Percentiles rank a stretch among this genome's conserved stretches.
Evolutionary conservation across 805 yeast species (phyloP).

Genomic region (Yarrowia osloensis): DNA sequence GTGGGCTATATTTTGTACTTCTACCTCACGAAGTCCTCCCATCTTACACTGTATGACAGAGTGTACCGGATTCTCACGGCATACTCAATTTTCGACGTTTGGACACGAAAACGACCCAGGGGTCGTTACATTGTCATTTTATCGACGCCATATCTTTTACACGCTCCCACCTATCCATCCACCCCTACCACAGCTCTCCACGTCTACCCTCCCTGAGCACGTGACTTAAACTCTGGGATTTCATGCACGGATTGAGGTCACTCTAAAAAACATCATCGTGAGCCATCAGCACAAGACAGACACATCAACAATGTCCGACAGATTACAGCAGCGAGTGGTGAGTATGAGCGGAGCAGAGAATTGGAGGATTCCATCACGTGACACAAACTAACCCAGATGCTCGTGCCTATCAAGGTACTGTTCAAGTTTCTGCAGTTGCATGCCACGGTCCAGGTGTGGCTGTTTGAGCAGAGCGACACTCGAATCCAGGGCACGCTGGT

Average conservation of each 20-base stretch:
- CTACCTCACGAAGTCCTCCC: not conserved
- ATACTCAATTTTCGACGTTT: no score
- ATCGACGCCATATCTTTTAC: no score
- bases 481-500: slow-evolving; percentile 80
- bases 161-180: no score
- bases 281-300: slow-evolving; percentile 6
- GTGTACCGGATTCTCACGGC: no score
- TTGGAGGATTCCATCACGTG: not conserved
- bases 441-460: slow-evolving; percentile 78
- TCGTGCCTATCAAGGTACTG: slow-evolving; percentile 90
- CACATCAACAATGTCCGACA: slow-evolving; percentile 5
- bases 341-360: not conserved
- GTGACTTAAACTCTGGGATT: slow-evolving; percentile 6
- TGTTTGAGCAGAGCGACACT: slow-evolving; percentile 77
- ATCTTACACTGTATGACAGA: not conserved
- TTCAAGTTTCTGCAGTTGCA: slow-evolving; percentile 86
- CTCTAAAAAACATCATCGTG: slow-evolving; percentile 17
- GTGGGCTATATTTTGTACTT: no score
- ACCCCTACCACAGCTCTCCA: not conserved
- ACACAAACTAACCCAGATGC: slow-evolving; percentile 46
- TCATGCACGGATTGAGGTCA: slow-evolving; percentile 1
- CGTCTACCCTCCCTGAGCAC: no score
- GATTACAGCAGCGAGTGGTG: slow-evolving; percentile 29
- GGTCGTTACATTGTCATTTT: no score
- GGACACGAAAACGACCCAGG: no score